Evolutionary conservation across 1,284 basidiomycete species (phyloP).

Genomic region (Trichosporon asahii): DNA sequence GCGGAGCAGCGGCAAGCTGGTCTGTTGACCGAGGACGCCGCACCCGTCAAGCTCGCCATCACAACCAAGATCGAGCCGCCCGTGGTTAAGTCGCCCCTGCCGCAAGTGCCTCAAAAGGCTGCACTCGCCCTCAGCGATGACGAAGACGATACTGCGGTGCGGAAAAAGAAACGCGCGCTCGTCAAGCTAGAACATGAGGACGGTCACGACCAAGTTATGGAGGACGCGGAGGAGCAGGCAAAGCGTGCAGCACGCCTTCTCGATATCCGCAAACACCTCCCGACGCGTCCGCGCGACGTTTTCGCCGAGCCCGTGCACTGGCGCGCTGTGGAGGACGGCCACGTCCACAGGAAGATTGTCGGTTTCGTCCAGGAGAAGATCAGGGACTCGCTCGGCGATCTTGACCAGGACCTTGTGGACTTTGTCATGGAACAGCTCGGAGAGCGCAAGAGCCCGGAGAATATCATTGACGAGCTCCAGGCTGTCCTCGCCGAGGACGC

Average conservation of each 20-base stretch:
- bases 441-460: conserved; percentile 73
- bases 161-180: conserved; percentile 72
- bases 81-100: background rate
- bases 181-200: conserved; percentile 75
- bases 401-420: conserved; percentile 71
- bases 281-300: conserved; percentile 66
- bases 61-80: conserved; percentile 33
- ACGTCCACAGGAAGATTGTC: conserved; percentile 68
- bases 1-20: conserved; percentile 83
- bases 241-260: conserved; percentile 72
- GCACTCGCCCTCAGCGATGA: conserved; percentile 64
- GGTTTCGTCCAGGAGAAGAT: conserved; percentile 73
- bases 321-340: conserved; percentile 76
- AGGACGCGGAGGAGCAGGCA: conserved; percentile 49
- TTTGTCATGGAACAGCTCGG: conserved; percentile 83
- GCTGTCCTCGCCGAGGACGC: conserved; percentile 86
- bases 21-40: conserved; percentile 81
- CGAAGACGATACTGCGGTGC: conserved; percentile 67
- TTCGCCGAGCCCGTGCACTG: conserved; percentile 78
- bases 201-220: conserved; percentile 20
- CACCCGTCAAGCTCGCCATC: conserved; percentile 76
- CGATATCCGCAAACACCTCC: conserved; percentile 66
- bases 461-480: conserved; percentile 78
- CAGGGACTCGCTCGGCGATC: conserved; percentile 76
- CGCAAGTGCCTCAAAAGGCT: conserved; percentile 39